Conservation (phyloP, 306 rosid genomes). For the Delonix regia region DNA sequence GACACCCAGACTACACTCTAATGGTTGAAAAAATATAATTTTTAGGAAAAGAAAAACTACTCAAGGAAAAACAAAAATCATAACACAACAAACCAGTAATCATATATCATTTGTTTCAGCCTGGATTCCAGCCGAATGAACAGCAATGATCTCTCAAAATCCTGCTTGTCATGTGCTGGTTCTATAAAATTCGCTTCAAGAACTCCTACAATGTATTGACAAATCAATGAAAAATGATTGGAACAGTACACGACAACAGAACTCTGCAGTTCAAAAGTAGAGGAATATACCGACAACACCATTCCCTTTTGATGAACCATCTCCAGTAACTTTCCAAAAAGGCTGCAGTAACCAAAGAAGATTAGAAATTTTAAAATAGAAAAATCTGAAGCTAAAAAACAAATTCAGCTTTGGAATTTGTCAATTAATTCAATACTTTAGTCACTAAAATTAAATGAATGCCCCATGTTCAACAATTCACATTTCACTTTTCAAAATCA, state of each 20-base stretch:
- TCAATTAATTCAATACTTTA: neutral
- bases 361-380: neutral
- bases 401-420: neutral
- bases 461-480: slow-evolving; percentile 18
- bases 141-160: slow-evolving; percentile 83
- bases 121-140: slow-evolving; percentile 74
- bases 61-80: slow-evolving; percentile 21
- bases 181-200: slow-evolving; percentile 95
- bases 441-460: neutral
- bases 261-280: slow-evolving; percentile 27
- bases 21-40: neutral
- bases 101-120: slow-evolving; percentile 77
- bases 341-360: slow-evolving; percentile 57
- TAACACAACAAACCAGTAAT: slow-evolving; percentile 74
- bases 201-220: slow-evolving; percentile 59
- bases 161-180: slow-evolving; percentile 99
- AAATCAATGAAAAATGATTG: slow-evolving; percentile 30
- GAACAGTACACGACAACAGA: slow-evolving; percentile 8
- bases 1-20: neutral
- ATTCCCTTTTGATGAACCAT: slow-evolving; percentile 69
- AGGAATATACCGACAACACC: slow-evolving; percentile 84
- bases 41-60: neutral
- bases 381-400: neutral
- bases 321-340: slow-evolving; percentile 81
- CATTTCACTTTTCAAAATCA: slow-evolving; percentile 7